These are phyloP conservation scores for Fusarium torreyae DNA, from an alignment of 2,329 filamentous ascomycete genomes.

Conservation along the genomic window DNA sequence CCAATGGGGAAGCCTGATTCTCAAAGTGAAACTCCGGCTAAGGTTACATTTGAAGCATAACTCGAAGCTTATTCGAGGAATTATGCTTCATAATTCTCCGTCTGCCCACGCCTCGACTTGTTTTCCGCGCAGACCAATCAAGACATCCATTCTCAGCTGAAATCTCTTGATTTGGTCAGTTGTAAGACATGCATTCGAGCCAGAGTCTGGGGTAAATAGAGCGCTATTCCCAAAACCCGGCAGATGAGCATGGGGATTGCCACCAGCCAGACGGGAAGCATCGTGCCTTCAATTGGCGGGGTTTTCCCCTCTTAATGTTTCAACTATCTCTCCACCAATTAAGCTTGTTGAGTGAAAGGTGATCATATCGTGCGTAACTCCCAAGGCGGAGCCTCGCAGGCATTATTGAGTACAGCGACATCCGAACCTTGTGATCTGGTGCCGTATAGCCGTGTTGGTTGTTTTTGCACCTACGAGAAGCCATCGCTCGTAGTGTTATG, in stretches of 20 bases:
- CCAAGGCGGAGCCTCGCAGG: constrained; percentile 13
- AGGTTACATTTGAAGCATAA: constrained; percentile 32
- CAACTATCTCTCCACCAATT: constrained; percentile 34
- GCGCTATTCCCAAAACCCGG: constrained; percentile 4
- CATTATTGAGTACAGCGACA: constrained; percentile 5
- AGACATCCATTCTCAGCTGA: neutral
- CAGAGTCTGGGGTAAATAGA: constrained; percentile 36
- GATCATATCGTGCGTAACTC: neutral
- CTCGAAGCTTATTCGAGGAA: constrained; percentile 39
- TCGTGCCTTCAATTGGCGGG: constrained; percentile 25
- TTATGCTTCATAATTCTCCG: constrained; percentile 28
- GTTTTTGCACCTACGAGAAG: constrained; percentile 29
- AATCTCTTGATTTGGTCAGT: constrained; percentile 9
- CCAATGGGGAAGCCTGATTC: constrained; percentile 19
- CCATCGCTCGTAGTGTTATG: neutral
- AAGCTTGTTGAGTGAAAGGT: constrained; percentile 1
- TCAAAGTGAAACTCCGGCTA: constrained; percentile 37
- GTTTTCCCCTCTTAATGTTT: constrained; percentile 1
- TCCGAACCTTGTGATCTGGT: neutral
- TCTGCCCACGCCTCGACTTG: neutral
- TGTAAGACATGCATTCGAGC: constrained; percentile 12
- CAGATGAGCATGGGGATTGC: constrained; percentile 6
- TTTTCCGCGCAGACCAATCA: constrained; percentile 14
- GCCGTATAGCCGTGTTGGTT: constrained; percentile 1
- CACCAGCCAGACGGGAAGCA: neutral